Evolutionary conservation across 768 basidiomycete genomes (phyloP), one percentile per base, ranked within the genome.

Genomic region (Favolaschia claudopus): DNA sequence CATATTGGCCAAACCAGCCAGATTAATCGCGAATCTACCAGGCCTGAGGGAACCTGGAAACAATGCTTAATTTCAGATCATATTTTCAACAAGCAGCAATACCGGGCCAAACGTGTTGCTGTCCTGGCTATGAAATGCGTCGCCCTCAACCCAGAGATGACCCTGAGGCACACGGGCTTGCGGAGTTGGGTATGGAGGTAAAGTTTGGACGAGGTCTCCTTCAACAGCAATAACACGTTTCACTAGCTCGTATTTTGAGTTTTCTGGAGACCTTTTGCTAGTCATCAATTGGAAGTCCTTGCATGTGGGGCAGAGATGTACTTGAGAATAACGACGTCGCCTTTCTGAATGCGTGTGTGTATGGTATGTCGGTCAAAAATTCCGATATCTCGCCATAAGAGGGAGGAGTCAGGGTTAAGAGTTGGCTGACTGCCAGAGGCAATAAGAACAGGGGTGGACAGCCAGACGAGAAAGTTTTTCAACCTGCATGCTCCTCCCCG

Each of bases 81-180:
- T 22, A 60, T 17, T 20, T 22, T 7, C 19, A 17, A 43, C 27
- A 60, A 22, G 64, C 53, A 50, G 17, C 14, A 27, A 32, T 22
- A 72, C 89, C 9, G 90, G 86, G 7, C 91, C 90, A 70, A 89
- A 89, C 1, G 76, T 70, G 69, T 91, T 91, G 74, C 89, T 91
- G 66, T 91, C 91, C 50, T 86, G 79, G 9, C 85, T 89, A 54
- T 84, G 79, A 65, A 86, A 88, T 5, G 82, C 86, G 58, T 91
- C 89, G 8, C 89, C 89, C 82, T 92, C 90, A 47, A 92, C 80
- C 91, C 91, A 92, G 36, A 86, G 77, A 58, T 91, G 86, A 1
- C 88, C 88, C 64, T 74, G 57, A 4, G 90, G 89, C 32, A 92
- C 72, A 25, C 57, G 68, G 8, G 87, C 82, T 55, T 84, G 77